Percentiles rank a stretch among this genome's conserved stretches.
These are phyloP conservation scores for Euclidium syriacum DNA, from an alignment of 345 rosid species.

Conservation along the genomic window DNA sequence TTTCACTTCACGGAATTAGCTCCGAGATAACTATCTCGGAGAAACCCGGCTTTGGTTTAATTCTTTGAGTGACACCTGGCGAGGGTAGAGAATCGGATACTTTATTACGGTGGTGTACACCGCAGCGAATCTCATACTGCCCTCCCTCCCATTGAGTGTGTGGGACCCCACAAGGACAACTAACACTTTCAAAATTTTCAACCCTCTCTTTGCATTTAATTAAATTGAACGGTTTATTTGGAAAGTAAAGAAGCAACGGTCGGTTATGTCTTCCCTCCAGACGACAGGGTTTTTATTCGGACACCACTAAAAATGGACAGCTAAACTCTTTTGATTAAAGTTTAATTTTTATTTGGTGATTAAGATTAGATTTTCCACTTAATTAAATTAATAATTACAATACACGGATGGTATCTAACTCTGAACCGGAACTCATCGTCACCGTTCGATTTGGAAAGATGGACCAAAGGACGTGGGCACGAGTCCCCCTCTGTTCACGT, in stretches of 20 bases:
- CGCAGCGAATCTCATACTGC: constrained; percentile 17
- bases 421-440: constrained; percentile 13
- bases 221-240: constrained; percentile 26
- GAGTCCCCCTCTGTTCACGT: constrained; percentile 25
- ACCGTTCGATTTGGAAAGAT: constrained; percentile 24
- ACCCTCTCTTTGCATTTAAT: constrained; percentile 11
- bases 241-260: constrained; percentile 34
- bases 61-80: not conserved
- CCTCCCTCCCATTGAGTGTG: not conserved
- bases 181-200: constrained; percentile 15
- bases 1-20: too few species aligned
- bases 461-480: constrained; percentile 30
- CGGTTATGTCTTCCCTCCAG: constrained; percentile 35
- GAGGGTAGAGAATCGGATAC: constrained; percentile 16
- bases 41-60: not conserved
- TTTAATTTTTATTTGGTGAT: constrained; percentile 5
- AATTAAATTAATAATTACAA: not conserved
- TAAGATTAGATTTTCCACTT: constrained; percentile 26
- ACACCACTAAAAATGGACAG: constrained; percentile 35
- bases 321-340: constrained; percentile 20
- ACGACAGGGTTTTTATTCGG: constrained; percentile 35
- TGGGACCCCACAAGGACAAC: constrained; percentile 15
- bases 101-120: constrained; percentile 18
- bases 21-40: not conserved
- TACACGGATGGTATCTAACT: not conserved